Base-by-base conservation (phyloP, 2,329 filamentous ascomycete species). In the Colletotrichum abscissum region DNA sequence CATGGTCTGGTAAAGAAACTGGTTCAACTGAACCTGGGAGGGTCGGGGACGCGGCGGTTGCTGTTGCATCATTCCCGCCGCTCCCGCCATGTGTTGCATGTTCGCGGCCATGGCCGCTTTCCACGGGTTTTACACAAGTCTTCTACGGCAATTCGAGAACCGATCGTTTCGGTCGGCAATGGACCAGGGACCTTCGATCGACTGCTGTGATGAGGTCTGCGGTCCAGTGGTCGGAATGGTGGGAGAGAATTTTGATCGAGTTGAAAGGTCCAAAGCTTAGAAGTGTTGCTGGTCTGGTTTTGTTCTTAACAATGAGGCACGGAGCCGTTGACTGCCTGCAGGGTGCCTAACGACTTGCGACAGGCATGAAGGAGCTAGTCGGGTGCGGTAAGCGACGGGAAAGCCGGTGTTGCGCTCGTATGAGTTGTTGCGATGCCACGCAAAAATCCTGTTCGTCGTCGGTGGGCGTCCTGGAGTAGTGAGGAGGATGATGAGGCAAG, bases 21-120 rank as follows among this genome's bases (percentile, higher is more conserved):
- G 79, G 63, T 84, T 83, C 26, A 84, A 75, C 74, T 83, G 81
- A 55, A 74, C 76, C 38, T 67, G 73, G 64, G 76, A 76, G 56
- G 78, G 77, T 60, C 86, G 84, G 74, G 85, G 80, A 54, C 80
- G 78, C 60, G 60, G 60, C n/a, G 52, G 60, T 58, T 80, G 80
- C 69, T 84, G 84, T 75, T 79, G 82, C 80, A 86, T 83, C 81
- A 87, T 85, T 72, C 83, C 83, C 80, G 82, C 84, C 76, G 81
- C 83, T 74, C 81, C 82, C 79, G 82, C 84, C 87, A 90, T 89
- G 78, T 89, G 88, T 80, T 87, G 86, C 82, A 90, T 87, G 77
- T 89, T 90, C 79, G 86, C 88, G 84, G 89, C 88, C 89, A 91
- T 91, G 82, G 86, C 87, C 84, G 86, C 86, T 76, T 74, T 72